Base-by-base conservation (phyloP, 805 yeast genomes). In the Cephaloascus fragrans region DNA sequence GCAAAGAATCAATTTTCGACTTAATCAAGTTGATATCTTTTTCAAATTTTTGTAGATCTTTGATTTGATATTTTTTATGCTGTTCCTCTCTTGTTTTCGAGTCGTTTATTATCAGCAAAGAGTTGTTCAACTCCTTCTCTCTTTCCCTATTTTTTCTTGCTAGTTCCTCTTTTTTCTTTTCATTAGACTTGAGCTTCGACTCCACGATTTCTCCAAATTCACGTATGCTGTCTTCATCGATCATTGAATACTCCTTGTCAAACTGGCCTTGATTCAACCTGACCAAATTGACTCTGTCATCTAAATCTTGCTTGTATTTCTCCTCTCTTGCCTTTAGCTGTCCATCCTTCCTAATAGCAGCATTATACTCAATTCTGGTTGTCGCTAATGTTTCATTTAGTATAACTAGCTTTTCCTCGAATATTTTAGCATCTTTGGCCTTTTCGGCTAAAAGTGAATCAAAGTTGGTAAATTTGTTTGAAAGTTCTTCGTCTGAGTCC, bases 291-390 rank as follows among this genome's bases (percentile, higher is more conserved):
- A 46, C 32, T 4, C 48, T 49, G 9, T 39, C 43, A 4, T 38
- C 48, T 16, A 29, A 39, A 18, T 23, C 37, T 39, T 19, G 38
- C 39, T 44, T 52, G 45, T 66, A 67, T 26, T 54, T 58, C 1
- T 47, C 48, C 40, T 65, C 65, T 40, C 65, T 69, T 1, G 72
- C 72, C 38, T 64, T 62, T 35, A 80, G 56, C 37, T 74, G 69
- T 4, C 90, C 94, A 44, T 75, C 77, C 37, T 61, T 49, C 26
- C 75, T 59, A 1, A 73, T 68, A 6, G 66, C 52, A 1, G 49
- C 42, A 41, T 64, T 67, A 29, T 62, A 61, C 1, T 55, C 46
- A 1, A 44, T 41, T 44, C 77, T 62, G 2, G 51, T 29, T 0
- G 29, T 33, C 3, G 51, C 48, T 3, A 67, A 46, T 2, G 45